Percentiles rank a stretch among this genome's conserved stretches.
Evolutionary conservation across 257 asterid species (phyloP).

Genomic region (Craterostigma plantagineum): DNA sequence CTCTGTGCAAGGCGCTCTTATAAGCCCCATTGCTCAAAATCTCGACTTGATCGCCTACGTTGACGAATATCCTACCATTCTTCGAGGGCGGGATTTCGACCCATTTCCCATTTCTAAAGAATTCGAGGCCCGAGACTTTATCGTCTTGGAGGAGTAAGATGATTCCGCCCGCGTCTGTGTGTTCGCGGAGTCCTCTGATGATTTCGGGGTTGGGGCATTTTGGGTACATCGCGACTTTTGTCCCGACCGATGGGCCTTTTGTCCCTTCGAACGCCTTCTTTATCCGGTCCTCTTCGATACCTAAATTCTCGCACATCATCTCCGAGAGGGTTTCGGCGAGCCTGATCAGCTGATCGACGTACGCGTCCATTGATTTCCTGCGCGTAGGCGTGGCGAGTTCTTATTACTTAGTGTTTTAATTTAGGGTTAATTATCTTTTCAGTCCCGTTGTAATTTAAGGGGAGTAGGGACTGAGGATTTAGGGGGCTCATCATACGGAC

Average conservation of each 20-base stretch:
- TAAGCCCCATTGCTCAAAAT: constrained; percentile 60
- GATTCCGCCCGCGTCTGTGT: constrained; percentile 87
- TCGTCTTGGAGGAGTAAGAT: constrained; percentile 79
- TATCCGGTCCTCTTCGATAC: constrained; percentile 34
- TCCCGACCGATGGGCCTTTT: constrained; percentile 50
- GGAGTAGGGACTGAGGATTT: no score
- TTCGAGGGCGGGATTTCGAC: constrained; percentile 63
- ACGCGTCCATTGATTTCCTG: no score
- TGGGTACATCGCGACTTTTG: constrained; percentile 73
- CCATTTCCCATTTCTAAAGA: constrained; percentile 71
- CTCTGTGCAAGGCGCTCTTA: constrained; percentile 59
- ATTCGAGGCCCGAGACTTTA: constrained; percentile 70
- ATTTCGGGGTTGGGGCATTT: constrained; percentile 46
- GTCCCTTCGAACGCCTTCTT: constrained; percentile 51
- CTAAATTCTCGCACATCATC: constrained; percentile 65
- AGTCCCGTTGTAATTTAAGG: no score
- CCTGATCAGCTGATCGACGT: constrained; percentile 14
- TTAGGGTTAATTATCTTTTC: no score
- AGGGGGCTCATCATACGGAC: no score
- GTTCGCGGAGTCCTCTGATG: constrained; percentile 80
- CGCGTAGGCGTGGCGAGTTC: no score
- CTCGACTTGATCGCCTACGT: constrained; percentile 69
- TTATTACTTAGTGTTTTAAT: no score
- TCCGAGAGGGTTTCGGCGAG: constrained; percentile 58
- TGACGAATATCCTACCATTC: constrained; percentile 47